These are phyloP conservation scores for Fibroporia radiculosa DNA, from an alignment of 768 basidiomycete genomes.

Conservation along the genomic window DNA sequence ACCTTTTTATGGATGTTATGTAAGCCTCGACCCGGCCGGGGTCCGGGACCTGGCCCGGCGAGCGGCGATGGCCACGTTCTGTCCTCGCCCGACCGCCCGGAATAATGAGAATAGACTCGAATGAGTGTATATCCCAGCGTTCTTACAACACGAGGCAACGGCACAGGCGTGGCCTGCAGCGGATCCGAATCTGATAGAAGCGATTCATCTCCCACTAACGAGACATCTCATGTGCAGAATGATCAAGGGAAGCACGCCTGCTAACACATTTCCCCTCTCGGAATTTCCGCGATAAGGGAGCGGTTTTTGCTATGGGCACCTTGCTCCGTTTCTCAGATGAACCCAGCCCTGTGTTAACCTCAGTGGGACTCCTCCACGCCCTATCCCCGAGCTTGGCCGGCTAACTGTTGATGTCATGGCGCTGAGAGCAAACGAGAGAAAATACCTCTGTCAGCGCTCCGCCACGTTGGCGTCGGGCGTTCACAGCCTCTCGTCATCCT, in stretches of 20 bases:
- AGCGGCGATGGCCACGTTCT: constrained; percentile 1
- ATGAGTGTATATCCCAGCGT: neutral
- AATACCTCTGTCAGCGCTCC: too few species aligned
- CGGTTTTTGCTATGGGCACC: constrained; percentile 15
- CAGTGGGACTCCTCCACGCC: too few species aligned
- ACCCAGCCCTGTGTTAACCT: neutral
- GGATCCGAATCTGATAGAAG: constrained; percentile 20
- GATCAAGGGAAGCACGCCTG: constrained; percentile 13
- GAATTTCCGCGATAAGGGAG: constrained; percentile 17
- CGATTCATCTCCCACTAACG: constrained; percentile 13
- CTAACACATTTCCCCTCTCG: constrained; percentile 2
- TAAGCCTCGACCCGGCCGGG: constrained; percentile 8
- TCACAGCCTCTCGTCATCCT: neutral
- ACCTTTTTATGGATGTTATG: constrained; percentile 15
- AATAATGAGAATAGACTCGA: neutral
- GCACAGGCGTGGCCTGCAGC: neutral
- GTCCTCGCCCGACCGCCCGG: neutral
- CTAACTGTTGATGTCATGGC: constrained; percentile 3
- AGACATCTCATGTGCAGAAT: constrained; percentile 9
- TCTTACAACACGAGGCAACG: constrained; percentile 4
- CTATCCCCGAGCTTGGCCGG: neutral
- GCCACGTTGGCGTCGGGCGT: neutral
- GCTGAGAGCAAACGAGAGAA: neutral
- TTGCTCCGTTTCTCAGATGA: neutral
- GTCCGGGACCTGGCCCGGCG: neutral